A percentile compares a stretch with the other conserved stretches of the same genome.
phyloP scores from a whole-genome alignment of 2,329 filamentous ascomycete species.

The Botryotinia convoluta region DNA sequence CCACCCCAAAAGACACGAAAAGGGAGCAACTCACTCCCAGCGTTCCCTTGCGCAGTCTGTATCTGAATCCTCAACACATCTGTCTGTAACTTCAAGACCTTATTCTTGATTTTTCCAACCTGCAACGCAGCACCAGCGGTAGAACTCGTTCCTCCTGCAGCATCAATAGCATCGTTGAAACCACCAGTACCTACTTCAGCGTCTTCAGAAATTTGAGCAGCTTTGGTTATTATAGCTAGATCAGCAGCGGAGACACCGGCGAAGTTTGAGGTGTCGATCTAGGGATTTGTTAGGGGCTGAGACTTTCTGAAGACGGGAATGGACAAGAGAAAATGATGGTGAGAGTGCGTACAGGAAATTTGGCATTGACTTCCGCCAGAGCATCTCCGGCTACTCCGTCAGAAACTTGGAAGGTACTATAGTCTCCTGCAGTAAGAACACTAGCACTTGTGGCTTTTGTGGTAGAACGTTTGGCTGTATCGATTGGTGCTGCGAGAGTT shows the following conservation, averaged over 20 bases:
- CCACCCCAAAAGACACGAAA: background rate
- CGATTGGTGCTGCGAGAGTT: background rate
- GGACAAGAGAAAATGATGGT: background rate
- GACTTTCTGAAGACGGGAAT: background rate
- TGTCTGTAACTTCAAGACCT: background rate
- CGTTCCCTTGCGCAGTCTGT: background rate
- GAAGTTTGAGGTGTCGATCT: constrained; percentile 47
- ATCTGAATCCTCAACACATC: background rate
- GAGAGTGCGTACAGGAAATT: constrained; percentile 48
- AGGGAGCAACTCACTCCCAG: background rate
- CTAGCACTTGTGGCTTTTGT: background rate
- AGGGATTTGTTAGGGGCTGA: background rate
- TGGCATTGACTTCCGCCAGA: constrained; percentile 51
- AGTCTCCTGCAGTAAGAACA: background rate
- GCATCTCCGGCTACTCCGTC: constrained; percentile 52
- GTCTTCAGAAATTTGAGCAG: constrained; percentile 50
- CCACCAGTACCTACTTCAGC: constrained; percentile 47
- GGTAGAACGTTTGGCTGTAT: background rate
- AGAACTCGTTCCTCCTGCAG: background rate
- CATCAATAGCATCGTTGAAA: background rate
- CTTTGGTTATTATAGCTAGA: constrained; percentile 33
- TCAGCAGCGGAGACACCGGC: constrained; percentile 44
- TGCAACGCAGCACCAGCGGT: background rate
- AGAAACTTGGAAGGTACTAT: constrained; percentile 39
- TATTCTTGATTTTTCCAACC: background rate